Base-by-base conservation (phyloP, 2,329 filamentous ascomycete species). In the Monosporascus sp. region DNA sequence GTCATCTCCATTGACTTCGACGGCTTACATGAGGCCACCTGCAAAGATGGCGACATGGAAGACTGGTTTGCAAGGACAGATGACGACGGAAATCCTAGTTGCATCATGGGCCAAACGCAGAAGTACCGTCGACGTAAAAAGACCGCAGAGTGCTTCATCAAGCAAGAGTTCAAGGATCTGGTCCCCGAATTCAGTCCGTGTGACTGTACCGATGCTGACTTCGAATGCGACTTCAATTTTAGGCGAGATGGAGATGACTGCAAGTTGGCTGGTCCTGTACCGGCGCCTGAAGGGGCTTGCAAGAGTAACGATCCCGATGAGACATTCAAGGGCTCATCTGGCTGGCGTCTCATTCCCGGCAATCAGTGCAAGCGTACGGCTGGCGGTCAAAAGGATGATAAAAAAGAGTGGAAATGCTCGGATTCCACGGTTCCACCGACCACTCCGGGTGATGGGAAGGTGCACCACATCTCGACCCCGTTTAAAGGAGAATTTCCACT, bases 201-300 rank as follows among this genome's bases (percentile, higher is more conserved):
- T 75, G 84, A 89, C 41, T 99, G 94, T 71, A 85, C 86, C 1
- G 83, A 88, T 53, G 76, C 78, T 37, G 95, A 99, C 69, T 99
- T 96, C 68, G 94, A 99, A 72, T 99, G 94, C 69, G 93, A 97
- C 67, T 96, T 89, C 77, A 95, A 96, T 70, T 97, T 96, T 68
- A 75, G 85, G 55, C 82, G 82, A 61, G 78, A 93, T 57, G 78
- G 81, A 50, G 82, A 81, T 49, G 79, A 86, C 57, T 97, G 94
- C 67, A 77, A 84, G 24, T 79, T 81, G 7, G 81, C 78, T 26
- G 85, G 82, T 0, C 75, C 81, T 3, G 69, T 96, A 44, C 68
- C 77, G 2, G 75, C 84, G 2, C 91, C 92, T 0, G 80, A 88
- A 47, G 89, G 84, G 7, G 80, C 82, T 28, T 99, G 94, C 71